Percentiles rank a stretch among this genome's conserved stretches.
phyloP scores from a whole-genome alignment of 495 filamentous ascomycete genomes.

The Neurospora hispaniola region DNA sequence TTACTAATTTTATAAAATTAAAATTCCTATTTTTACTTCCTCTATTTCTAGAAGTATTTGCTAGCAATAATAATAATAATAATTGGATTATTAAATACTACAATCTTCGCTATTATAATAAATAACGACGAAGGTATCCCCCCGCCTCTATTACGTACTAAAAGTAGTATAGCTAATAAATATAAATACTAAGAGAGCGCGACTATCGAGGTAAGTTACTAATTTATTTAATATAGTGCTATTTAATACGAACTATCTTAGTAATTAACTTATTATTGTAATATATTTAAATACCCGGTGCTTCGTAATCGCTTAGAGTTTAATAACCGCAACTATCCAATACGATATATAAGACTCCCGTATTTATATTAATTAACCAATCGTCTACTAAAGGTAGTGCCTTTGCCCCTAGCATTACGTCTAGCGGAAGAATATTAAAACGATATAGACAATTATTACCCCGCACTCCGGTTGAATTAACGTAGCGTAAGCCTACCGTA shows the following conservation, averaged over 20 bases:
- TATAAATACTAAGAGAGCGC: neutral
- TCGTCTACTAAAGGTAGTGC: too few relatives aligned
- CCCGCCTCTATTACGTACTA: neutral
- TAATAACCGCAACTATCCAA: too few relatives aligned
- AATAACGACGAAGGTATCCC: neutral
- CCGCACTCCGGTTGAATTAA: neutral
- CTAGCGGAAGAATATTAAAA: neutral
- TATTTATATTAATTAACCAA: too few relatives aligned
- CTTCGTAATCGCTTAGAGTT: too few relatives aligned
- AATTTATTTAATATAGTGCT: too few relatives aligned
- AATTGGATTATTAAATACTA: too few relatives aligned
- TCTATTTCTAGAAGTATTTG: neutral
- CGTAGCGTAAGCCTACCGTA: neutral
- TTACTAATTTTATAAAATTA: too few relatives aligned
- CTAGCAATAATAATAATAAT: too few relatives aligned
- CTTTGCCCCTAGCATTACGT: too few relatives aligned
- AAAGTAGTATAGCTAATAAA: neutral
- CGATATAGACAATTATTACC: neutral
- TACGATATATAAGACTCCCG: too few relatives aligned
- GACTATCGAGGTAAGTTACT: neutral
- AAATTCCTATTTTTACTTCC: too few relatives aligned
- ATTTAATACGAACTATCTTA: neutral
- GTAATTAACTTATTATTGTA: neutral
- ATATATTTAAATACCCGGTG: too few relatives aligned
- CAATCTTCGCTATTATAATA: neutral